Base-by-base conservation (phyloP, 1,284 basidiomycete genomes). In the Heterobasidion annosum region DNA sequence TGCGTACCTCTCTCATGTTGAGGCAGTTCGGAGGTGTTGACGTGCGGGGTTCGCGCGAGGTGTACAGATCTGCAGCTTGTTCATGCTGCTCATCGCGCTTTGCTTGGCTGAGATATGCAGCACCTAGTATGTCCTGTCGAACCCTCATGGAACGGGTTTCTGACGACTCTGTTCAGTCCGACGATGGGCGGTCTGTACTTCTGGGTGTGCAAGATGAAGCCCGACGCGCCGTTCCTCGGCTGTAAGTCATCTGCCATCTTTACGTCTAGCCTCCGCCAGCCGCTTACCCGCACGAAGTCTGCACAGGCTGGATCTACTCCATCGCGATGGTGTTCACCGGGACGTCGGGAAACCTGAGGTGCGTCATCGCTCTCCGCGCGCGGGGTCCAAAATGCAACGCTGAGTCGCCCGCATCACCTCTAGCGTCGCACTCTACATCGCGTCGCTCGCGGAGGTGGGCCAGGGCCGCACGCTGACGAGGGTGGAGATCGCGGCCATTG, bases 201-300 rank as follows among this genome's bases (percentile, higher is more conserved):
- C 61, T 82, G 79, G 79, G 80, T 81, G n/a, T 81, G 77, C 68
- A 78, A 75, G 62, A 79, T 82, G 78, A 81, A 81, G 59, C 78
- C 79, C 0, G 73, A 80, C 45, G 59, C 67, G 8, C 79, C 80
- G 2, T 65, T 80, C 25, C 69, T 82, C 8, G 81, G 81, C 42
- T 82, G 79, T 80, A 59, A 66, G 77, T 3, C 25, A 25, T 25
- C 25, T 67, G 6, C 13, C 15, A 32, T 32, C n/a, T 25, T 47
- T 44, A 53, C 3, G 13, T 19, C 40, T 40, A 25, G 4, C 25
- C 1, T 25, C 25, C 25, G 25, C 25, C 25, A 25, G 25, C 25
- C 25, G 25, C 25, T 25, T 25, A 25, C 25, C 25, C 3, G 25
- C 25, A 25, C 25, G 4, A 40, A 79, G 79, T 73, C 58, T 75